A percentile compares a stretch with the other conserved stretches of the same genome.
phyloP scores from a whole-genome alignment of 495 filamentous ascomycete genomes.

The Hypoxylon rickii region DNA sequence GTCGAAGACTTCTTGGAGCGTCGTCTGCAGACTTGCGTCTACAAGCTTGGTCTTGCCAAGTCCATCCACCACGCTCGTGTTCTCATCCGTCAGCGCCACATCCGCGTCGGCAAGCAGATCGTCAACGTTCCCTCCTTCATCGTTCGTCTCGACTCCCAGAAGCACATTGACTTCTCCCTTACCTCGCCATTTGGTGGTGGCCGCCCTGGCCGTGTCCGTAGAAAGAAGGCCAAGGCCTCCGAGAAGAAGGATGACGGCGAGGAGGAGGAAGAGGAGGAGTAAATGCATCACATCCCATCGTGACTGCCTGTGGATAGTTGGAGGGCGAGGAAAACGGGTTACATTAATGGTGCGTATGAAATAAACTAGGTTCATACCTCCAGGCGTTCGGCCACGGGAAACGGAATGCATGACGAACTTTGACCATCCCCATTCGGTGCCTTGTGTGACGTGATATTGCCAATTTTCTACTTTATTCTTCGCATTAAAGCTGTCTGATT shows the following conservation, averaged over 20 bases:
- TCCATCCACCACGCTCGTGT: conserved; percentile 99
- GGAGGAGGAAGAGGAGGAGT: conserved; percentile 89
- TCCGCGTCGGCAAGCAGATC: conserved; percentile 99
- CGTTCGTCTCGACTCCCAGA: conserved; percentile 99
- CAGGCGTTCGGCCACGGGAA: conserved; percentile 45
- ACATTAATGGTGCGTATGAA: conserved; percentile 37
- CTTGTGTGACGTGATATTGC: conserved; percentile 17
- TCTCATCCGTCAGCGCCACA: conserved; percentile 97
- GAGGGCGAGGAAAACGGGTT: conserved; percentile 47
- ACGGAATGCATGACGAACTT: conserved; percentile 44
- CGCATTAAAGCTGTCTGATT: too few species aligned
- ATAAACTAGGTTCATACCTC: conserved; percentile 35
- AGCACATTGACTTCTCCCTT: conserved; percentile 99
- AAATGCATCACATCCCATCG: conserved; percentile 41
- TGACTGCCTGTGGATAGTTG: conserved; percentile 37
- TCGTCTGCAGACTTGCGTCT: conserved; percentile 98
- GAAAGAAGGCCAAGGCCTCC: conserved; percentile 98
- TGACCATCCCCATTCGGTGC: conserved; percentile 36
- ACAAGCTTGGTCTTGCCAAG: conserved; percentile 99
- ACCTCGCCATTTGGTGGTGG: conserved; percentile 97
- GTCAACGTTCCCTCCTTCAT: conserved; percentile 99
- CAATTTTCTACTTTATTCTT: conserved; percentile 6
- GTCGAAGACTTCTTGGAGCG: conserved; percentile 99
- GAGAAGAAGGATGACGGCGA: conserved; percentile 85
- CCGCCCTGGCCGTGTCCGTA: conserved; percentile 91